Base-by-base conservation (phyloP, 2,329 filamentous ascomycete genomes). In the Claviceps purpurea region DNA sequence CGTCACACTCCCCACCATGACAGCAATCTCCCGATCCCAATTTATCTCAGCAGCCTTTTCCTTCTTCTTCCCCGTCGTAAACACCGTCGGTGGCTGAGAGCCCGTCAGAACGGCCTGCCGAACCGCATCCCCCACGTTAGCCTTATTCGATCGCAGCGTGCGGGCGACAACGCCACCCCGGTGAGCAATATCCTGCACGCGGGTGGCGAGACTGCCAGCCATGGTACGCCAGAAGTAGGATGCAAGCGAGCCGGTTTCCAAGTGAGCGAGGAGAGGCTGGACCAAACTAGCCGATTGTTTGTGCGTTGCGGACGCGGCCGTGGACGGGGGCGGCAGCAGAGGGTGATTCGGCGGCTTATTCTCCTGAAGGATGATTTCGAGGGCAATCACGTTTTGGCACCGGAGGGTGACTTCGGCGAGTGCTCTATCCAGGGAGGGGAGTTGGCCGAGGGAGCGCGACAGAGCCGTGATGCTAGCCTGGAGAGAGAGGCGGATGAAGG, bases 211-310 rank as follows among this genome's bases (percentile, higher is more conserved):
- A 52, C 81, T 84, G 1, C 85, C 81, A 0, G 93, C 93, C 61
- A 97, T 78, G 8, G 85, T 87, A 50, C 93, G 79, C 89, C 93
- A 98, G 70, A 95, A 98, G 65, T 91, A 95, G 0, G 87, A 91
- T 1, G 89, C 82, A 16, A 98, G 72, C 2, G 87, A 93, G 0
- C 87, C 81, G 0, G 89, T 95, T 67, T 97, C 93, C 7, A 98
- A 78, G n/a, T 84, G 75, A 11, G 78, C 72, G 8, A 95, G 77
- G 0, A 95, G 71, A 0, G 84, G 84, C 53, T 84, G 78, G 0
- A 96, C 74, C 43, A 96, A 76, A 53, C 72, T 78, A 53, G 72
- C 78, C 3, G 62, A 55, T 20, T 68, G 62, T 4, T 62, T 60
- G 47, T 70, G 65, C 45, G 72, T 64, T 37, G 72, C 64, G 24